These are phyloP conservation scores for Litchi chinensis DNA, from an alignment of 345 rosid genomes.

Conservation along the genomic window DNA sequence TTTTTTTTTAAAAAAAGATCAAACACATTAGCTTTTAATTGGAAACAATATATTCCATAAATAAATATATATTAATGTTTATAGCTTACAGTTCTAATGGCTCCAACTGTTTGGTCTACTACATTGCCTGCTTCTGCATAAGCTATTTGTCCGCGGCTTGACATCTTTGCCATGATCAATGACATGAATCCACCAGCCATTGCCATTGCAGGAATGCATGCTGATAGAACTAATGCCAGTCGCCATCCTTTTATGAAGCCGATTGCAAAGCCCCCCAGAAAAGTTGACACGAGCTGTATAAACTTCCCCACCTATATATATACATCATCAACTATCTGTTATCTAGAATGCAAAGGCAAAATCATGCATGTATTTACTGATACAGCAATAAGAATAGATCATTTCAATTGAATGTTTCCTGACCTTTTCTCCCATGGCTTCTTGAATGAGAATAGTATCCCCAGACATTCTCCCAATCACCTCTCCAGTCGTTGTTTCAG, in stretches of 20 bases:
- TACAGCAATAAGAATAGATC: no score
- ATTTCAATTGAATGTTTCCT: not conserved
- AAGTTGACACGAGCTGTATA: constrained; percentile 60
- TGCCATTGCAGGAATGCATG: constrained; percentile 62
- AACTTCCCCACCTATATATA: constrained; percentile 67
- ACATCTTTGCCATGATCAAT: constrained; percentile 58
- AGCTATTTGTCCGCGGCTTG: constrained; percentile 79
- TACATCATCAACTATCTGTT: not conserved
- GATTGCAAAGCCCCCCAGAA: constrained; percentile 65
- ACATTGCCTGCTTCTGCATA: constrained; percentile 86
- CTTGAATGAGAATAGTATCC: constrained; percentile 86
- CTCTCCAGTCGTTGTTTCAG: constrained; percentile 84
- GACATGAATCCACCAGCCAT: constrained; percentile 62
- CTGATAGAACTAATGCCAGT: constrained; percentile 50
- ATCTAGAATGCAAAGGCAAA: not conserved
- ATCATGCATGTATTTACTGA: not conserved
- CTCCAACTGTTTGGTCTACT: constrained; percentile 83
- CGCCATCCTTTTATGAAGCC: constrained; percentile 66
- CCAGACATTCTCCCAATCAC: constrained; percentile 92
- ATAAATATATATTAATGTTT: not conserved
- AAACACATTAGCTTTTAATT: no score
- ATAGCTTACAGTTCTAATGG: constrained; percentile 76
- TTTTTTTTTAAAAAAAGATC: no score
- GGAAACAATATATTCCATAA: not conserved
- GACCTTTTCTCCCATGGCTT: constrained; percentile 94